Evolutionary conservation across 495 filamentous ascomycete species (phyloP).

Genomic region (Acidiella bohemica): DNA sequence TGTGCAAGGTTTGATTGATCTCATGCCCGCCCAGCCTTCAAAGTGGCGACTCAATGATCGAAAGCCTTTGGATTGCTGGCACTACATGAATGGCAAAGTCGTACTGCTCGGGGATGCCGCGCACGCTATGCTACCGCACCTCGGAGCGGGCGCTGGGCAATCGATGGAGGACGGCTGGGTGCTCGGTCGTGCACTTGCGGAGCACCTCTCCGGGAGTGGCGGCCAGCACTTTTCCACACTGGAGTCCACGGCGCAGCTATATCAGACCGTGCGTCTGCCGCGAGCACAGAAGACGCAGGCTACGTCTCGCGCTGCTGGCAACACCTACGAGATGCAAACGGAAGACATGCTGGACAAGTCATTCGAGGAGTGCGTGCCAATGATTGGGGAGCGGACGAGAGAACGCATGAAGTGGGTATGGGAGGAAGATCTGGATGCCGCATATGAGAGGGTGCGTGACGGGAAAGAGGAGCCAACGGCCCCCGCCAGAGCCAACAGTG

Average conservation of each 20-base stretch:
- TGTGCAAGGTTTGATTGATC: slow-evolving; percentile 22
- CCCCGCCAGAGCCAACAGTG: too few relatives aligned
- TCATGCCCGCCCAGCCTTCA: slow-evolving; percentile 23
- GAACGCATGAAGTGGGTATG: slow-evolving; percentile 20
- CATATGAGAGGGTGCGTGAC: slow-evolving; percentile 10
- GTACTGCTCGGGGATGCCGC: slow-evolving; percentile 35
- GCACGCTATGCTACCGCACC: slow-evolving; percentile 34
- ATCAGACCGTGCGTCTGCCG: slow-evolving; percentile 32
- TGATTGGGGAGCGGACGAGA: slow-evolving; percentile 16
- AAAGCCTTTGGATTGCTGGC: slow-evolving; percentile 28
- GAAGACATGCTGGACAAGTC: slow-evolving; percentile 21
- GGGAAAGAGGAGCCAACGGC: too few relatives aligned
- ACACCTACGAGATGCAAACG: slow-evolving; percentile 29
- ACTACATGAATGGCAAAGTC: slow-evolving; percentile 25
- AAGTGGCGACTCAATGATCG: slow-evolving; percentile 36
- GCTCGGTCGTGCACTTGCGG: slow-evolving; percentile 25
- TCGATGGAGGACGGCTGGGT: slow-evolving; percentile 32
- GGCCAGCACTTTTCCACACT: slow-evolving; percentile 17
- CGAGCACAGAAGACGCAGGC: slow-evolving; percentile 30
- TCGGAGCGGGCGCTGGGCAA: slow-evolving; percentile 27
- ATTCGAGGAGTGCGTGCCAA: slow-evolving; percentile 17
- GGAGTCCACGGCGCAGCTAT: slow-evolving; percentile 26
- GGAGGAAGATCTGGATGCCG: slow-evolving; percentile 17
- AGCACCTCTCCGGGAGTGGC: slow-evolving; percentile 14
- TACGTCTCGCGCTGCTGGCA: slow-evolving; percentile 27